phyloP scores from a whole-genome alignment of 306 rosid genomes.

The Myrica gale region DNA sequence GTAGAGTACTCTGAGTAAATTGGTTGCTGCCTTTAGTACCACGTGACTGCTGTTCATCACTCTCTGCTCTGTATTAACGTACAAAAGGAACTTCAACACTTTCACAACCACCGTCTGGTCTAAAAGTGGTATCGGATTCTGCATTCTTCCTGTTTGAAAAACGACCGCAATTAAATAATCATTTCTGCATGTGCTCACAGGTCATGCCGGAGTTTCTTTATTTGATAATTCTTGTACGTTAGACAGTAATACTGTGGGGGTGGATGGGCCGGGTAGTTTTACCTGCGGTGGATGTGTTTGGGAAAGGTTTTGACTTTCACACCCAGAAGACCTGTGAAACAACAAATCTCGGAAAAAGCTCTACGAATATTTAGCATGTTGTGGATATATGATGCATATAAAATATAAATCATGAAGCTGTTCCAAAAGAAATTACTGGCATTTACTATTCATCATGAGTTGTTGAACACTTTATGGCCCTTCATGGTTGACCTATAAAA shows the following conservation, averaged over 20 bases:
- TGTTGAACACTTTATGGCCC: not conserved
- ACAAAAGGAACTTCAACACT: not conserved
- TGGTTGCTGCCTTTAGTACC: not conserved
- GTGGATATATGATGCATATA: not conserved
- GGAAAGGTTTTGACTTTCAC: not conserved
- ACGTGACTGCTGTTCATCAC: not conserved
- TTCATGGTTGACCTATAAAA: not conserved
- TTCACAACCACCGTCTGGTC: not conserved
- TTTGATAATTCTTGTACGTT: not conserved
- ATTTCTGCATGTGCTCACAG: not conserved
- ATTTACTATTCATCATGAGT: not conserved
- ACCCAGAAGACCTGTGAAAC: not conserved
- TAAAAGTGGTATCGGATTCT: not conserved
- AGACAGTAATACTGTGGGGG: not conserved
- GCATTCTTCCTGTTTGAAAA: not conserved
- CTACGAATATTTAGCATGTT: not conserved
- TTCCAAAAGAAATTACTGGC: not conserved
- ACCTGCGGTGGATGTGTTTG: not conserved
- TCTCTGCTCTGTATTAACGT: not conserved
- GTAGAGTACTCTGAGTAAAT: no score
- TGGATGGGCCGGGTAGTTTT: not conserved
- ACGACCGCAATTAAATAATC: not conserved
- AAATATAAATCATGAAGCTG: not conserved
- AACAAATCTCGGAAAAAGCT: not conserved
- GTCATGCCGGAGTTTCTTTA: not conserved